Conservation (phyloP, 1,139 yeast species). For the Dujonia santamariae region DNA sequence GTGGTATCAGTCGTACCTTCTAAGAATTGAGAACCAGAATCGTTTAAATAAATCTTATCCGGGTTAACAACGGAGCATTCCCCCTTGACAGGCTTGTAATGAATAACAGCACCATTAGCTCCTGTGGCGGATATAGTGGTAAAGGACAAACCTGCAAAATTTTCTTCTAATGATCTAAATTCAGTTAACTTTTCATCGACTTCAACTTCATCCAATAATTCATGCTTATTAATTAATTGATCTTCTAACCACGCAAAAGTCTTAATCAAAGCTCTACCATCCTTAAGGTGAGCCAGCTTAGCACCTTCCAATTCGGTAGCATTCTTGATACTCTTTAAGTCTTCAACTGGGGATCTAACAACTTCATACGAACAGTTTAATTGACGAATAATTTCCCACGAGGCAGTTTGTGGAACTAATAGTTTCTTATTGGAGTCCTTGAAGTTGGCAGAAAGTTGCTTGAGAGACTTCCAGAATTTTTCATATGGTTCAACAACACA, state of each 20-base stretch:
- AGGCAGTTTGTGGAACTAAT: conserved; percentile 56
- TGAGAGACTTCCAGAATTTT: conserved; percentile 53
- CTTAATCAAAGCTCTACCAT: conserved; percentile 77
- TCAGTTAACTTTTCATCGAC: conserved; percentile 71
- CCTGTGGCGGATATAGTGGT: conserved; percentile 94
- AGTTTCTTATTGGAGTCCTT: conserved; percentile 44
- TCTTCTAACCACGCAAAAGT: conserved; percentile 88
- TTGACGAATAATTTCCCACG: conserved; percentile 78
- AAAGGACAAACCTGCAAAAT: conserved; percentile 82
- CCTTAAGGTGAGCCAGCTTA: conserved; percentile 74
- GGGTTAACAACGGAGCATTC: conserved; percentile 70
- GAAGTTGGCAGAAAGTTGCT: conserved; percentile 39
- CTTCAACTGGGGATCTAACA: conserved; percentile 60
- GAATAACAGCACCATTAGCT: conserved; percentile 89
- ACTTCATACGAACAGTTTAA: conserved; percentile 40
- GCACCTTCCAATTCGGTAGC: conserved; percentile 73
- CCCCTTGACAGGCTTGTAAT: conserved; percentile 66
- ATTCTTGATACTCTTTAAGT: conserved; percentile 78
- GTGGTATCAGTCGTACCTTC: conserved; percentile 98
- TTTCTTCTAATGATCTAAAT: conserved; percentile 57
- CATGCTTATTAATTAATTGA: conserved; percentile 50
- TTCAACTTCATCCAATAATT: conserved; percentile 69
- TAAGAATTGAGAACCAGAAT: conserved; percentile 89
- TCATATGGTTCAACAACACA: conserved; percentile 52
- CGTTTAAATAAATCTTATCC: conserved; percentile 75